Conservation (phyloP, 2,329 filamentous ascomycete genomes). For the Trichoderma simmonsii region DNA sequence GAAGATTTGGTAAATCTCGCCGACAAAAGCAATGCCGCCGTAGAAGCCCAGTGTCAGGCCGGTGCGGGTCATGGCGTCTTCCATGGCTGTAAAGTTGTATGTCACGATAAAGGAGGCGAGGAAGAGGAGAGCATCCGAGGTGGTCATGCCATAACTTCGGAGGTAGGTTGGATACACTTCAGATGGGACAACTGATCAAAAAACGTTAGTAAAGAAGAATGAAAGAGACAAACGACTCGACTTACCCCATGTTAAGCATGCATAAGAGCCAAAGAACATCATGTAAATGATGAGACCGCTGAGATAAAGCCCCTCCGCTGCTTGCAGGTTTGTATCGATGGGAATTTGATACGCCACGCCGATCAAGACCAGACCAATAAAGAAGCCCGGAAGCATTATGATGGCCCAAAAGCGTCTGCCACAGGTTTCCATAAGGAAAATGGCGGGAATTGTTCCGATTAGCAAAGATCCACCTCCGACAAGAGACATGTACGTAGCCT, state of each 20-base stretch:
- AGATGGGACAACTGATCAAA: slow-evolving; percentile 51
- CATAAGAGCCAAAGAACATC: slow-evolving; percentile 65
- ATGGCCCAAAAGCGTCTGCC: slow-evolving; percentile 74
- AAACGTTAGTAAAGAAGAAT: neutral
- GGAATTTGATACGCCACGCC: slow-evolving; percentile 60
- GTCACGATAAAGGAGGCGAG: slow-evolving; percentile 70
- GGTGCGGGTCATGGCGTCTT: slow-evolving; percentile 62
- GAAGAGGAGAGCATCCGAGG: slow-evolving; percentile 65
- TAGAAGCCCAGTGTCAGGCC: slow-evolving; percentile 70
- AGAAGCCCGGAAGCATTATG: slow-evolving; percentile 68
- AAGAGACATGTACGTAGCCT: slow-evolving; percentile 70
- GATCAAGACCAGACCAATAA: slow-evolving; percentile 65
- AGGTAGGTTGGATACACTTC: slow-evolving; percentile 73
- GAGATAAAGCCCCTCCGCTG: slow-evolving; percentile 60
- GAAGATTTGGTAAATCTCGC: slow-evolving; percentile 68
- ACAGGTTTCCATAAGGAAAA: slow-evolving; percentile 69
- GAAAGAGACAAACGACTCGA: neutral
- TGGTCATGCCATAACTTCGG: slow-evolving; percentile 70
- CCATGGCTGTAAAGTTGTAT: slow-evolving; percentile 72
- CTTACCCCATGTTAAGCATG: slow-evolving; percentile 56
- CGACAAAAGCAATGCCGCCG: slow-evolving; percentile 67
- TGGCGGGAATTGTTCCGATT: slow-evolving; percentile 64
- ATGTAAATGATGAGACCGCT: slow-evolving; percentile 67
- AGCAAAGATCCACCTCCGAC: slow-evolving; percentile 67
- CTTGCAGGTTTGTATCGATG: slow-evolving; percentile 41